Evolutionary conservation across 805 yeast genomes (phyloP), one percentile per base, ranked within the genome.

Genomic region (Cyberlindnera subsufficiens): DNA sequence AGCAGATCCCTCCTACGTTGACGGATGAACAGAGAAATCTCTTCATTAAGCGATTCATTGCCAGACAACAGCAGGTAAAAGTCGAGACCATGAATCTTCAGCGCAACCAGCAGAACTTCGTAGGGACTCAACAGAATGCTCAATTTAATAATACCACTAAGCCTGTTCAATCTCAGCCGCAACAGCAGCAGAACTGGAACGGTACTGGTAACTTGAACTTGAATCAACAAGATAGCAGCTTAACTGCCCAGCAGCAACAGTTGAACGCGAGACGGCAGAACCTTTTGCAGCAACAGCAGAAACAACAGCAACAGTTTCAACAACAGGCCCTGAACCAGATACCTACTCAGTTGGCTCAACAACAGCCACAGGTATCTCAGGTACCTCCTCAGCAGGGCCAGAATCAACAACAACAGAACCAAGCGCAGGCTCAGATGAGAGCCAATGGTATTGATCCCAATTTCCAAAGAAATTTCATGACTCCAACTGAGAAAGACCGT

Each of bases 401-500:
- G 17, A 49, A 49, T 30, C 49, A 30, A 29, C 58, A 45, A 38
- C 54, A 42, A 34, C 55, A 48, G 53, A 45, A 35, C 13, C 57
- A 40, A 38, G 53, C 47, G 41, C 53, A 47, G 20, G 27, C 16
- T 10, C 39, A 16, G 16, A 18, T 22, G 30, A 16, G 33, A 18
- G 10, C 19, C 13, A n/a, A 14, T 19, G 34, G 35, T 22, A 39
- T 9, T 18, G 45, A 39, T 19, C 16, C 38, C n/a, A 37, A 22
- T 19, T 32, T 39, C 6, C 31, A 18, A 27, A 36, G 45, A 50
- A 42, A 38, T 29, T 43, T 50, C 51, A 65, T 46, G 54, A 49
- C 31, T 59, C 78, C 58, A 67, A 63, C 82, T 17, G 85, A 75
- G 33, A 87, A 77, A 48, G 86, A 76, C 69, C 78, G 77, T 69